Base-by-base conservation (phyloP, 805 yeast genomes). In the Myxozyma mucilagina region DNA sequence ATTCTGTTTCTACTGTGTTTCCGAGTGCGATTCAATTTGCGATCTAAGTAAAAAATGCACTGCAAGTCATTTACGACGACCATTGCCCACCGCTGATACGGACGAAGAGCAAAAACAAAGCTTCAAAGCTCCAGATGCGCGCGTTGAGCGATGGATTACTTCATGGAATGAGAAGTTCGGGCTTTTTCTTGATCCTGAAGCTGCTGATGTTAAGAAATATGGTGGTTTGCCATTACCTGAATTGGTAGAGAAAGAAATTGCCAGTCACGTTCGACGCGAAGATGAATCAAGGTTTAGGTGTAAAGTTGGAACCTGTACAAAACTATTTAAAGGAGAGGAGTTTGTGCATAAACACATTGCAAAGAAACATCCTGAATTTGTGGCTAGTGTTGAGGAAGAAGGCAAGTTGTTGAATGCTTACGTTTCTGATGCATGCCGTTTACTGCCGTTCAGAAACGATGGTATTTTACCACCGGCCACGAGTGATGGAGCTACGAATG, bases 271-370 rank as follows among this genome's bases (percentile, higher is more conserved):
- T 36, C 41, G 39, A 29, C 56, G 51, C 20, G 65, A 65, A 47
- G 67, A 63, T 34, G 67, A 66, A 18, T 48, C 50, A 20, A 64
- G 57, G 53, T 65, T 41, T 24, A 47, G 68, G n/a, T 65, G 68
- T 50, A 57, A 56, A 24, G 67, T 65, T 24, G 68, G 57, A 20
- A 42, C 51, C 1, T 65, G 68, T 47, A 57, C 64, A 13, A 65
- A 65, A 38, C 56, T 65, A 11, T 65, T 65, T 48, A 58, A 59
- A 38, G 68, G 65, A 4, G 67, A 50, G 36, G 67, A 64, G n/a
- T 65, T 64, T 35, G 68, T 65, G 31, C 45, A 47, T 18, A 65
- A 65, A 34, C 68, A 65, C 34, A 64, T 65, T 24, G 58, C 41
- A 41, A 64, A 58, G 29, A 59, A 64, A 48, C 68, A 65, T 51